phyloP scores from a whole-genome alignment of 106 monocot genomes.

The Acorus calamus region DNA sequence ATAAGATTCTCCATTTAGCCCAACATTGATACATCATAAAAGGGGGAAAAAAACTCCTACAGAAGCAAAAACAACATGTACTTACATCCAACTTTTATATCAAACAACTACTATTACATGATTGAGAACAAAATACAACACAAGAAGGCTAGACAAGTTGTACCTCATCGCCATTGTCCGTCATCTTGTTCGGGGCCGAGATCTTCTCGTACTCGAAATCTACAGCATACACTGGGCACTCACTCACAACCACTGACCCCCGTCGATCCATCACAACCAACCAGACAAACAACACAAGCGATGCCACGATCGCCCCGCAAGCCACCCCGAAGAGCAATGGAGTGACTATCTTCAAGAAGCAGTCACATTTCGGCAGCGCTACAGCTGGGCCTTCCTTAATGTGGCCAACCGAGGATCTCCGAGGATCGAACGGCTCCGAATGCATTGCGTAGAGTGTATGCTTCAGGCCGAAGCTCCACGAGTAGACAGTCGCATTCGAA shows the following conservation, averaged over 20 bases:
- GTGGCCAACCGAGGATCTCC: constrained; percentile 5
- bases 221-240: constrained; percentile 26
- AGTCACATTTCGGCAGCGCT: neutral
- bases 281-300: constrained; percentile 31
- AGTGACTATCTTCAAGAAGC: neutral
- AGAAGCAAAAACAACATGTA: too few species aligned
- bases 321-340: constrained; percentile 28
- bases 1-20: too few species aligned
- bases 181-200: too few species aligned
- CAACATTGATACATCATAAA: too few species aligned
- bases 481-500: constrained; percentile 27
- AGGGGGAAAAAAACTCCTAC: too few species aligned
- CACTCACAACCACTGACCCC: constrained; percentile 28
- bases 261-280: constrained; percentile 20
- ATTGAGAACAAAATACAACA: too few species aligned
- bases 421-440: constrained; percentile 79
- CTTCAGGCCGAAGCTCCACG: constrained; percentile 56
- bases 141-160: too few species aligned
- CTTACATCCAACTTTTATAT: too few species aligned
- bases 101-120: too few species aligned
- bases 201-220: constrained; percentile 48
- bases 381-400: constrained; percentile 4
- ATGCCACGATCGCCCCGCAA: constrained; percentile 48
- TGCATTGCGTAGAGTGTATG: constrained; percentile 61
- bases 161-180: too few species aligned